Base-by-base conservation (phyloP, 306 rosid genomes). In the Gastrolobium villosum region DNA sequence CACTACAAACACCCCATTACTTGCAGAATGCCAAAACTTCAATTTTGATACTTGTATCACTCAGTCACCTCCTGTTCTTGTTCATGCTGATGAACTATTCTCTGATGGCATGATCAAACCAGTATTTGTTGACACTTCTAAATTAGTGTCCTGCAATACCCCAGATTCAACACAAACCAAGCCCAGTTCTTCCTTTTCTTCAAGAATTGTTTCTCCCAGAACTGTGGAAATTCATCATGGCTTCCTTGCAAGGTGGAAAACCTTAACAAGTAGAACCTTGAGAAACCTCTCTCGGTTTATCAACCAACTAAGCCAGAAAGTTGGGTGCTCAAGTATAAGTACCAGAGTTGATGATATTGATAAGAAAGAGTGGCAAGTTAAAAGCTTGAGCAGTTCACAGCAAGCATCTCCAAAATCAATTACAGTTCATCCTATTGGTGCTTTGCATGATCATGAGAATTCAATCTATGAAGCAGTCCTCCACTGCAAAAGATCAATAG, bases 401-500 rank as follows among this genome's bases (percentile, higher is more conserved):
- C 86, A 61, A 40, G 77, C 77, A 78, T 85, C 89, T 83, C 85
- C 89, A 32, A 52, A 69, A 72, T 78, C 77, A 57, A 35, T n/a
- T 52, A 26, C 37, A 10, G 44, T 63, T 9, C 71, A 65, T 34
- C 69, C 79, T 37, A 57, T 72, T 36, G 56, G 68, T 65, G 76
- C 66, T 76, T 60, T 72, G 71, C 41, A 56, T 65, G 85, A 84
- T 60, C 54, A 76, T 50, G 92, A 88, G 65, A 80, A 77, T 81
- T 77, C 90, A 77, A 88, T 86, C 67, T 49, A 77, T 84, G 92
- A 88, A 74, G 92, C 92, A n/a, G 83, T 88, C 46, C 92, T 88
- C 63, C 87, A 88, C 70, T 88, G 92, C 87, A 86, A 88, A 79
- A 86, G 76, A 77, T 88, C 87, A 73, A 79, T 86, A 86, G 88